These are phyloP conservation scores for Carallia brachiata DNA, from an alignment of 345 rosid species.

Conservation along the genomic window DNA sequence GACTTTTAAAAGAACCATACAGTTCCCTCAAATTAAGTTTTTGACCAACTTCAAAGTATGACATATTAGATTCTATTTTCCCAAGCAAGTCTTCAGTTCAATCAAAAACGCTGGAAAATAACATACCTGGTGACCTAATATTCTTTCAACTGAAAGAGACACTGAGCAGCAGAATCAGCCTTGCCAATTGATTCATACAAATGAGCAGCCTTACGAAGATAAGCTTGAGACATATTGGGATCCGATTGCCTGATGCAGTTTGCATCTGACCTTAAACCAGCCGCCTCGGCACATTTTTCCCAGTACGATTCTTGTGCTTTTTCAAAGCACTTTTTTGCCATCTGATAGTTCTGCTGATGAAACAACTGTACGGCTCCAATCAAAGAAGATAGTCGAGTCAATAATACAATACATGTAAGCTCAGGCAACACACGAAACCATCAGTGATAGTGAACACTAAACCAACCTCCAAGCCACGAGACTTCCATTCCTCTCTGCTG, in stretches of 20 bases:
- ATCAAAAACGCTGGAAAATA: neutral
- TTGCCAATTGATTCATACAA: slow-evolving; percentile 44
- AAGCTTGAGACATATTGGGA: slow-evolving; percentile 31
- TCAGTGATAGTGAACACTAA: neutral
- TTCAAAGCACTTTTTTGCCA: slow-evolving; percentile 51
- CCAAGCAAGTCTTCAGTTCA: no score
- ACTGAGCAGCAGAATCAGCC: slow-evolving; percentile 44
- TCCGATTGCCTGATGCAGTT: slow-evolving; percentile 32
- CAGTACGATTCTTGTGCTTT: slow-evolving; percentile 41
- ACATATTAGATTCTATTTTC: no score
- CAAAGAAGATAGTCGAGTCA: neutral
- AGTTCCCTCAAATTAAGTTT: no score
- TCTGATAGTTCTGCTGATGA: slow-evolving; percentile 35
- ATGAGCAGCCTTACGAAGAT: slow-evolving; percentile 47
- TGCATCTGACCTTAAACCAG: slow-evolving; percentile 41
- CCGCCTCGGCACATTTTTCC: slow-evolving; percentile 45
- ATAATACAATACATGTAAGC: neutral
- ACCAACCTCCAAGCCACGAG: slow-evolving; percentile 42
- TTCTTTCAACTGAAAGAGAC: slow-evolving; percentile 38
- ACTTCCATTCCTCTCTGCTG: slow-evolving; percentile 50
- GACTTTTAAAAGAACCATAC: no score
- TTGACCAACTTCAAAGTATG: no score
- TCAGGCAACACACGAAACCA: neutral
- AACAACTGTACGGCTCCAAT: slow-evolving; percentile 37
- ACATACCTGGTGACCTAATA: slow-evolving; percentile 41